Base-by-base conservation (phyloP, 805 yeast species). In the Blastobotrys americana region DNA sequence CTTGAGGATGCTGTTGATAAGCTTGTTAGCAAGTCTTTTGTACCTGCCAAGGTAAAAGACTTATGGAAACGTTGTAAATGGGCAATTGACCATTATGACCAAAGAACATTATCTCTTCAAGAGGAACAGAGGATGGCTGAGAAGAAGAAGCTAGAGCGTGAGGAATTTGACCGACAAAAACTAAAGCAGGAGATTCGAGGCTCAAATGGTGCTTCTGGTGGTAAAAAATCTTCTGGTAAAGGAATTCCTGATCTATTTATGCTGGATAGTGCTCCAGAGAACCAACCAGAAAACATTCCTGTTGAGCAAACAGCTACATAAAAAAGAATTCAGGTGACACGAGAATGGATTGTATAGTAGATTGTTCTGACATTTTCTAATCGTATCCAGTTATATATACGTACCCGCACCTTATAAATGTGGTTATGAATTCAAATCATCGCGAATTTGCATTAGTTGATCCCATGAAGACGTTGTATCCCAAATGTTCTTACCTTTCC, bases 381-480 rank as follows among this genome's bases (percentile, higher is more conserved):
- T n/a, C n/a, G n/a, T n/a, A n/a, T n/a, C n/a, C n/a, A n/a, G n/a
- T n/a, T n/a, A 10, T 10, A 27, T 10, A 27, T 10, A 27, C 10
- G 10, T 27, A 27, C n/a, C 33, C 33, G 33, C 33, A 10, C 13
- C 10, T 27, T 10, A 27, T 27, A n/a, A 10, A 27, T 10, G 10
- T 19, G 17, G 21, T 44, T 28, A 23, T 15, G 27, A 39, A 21
- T 37, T 33, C 20, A 73, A 52, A 3, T 72, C 76, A 35, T 67
- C 70, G 56, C 77, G 78, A 58, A 77, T 52, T 25, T 73, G 76
- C 45, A 69, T 64, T 45, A 88, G 64, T 49, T 70, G 72, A 35
- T 79, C 77, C 85, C 90, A 88, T 1, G 87, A 93, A 28, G 75
- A 80, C 2, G 83, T 70, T 49, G 76, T 87, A 54, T 84, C 89